These are phyloP conservation scores for Monosporozyma yasuniensis DNA, from an alignment of 805 yeast species.

Conservation along the genomic window DNA sequence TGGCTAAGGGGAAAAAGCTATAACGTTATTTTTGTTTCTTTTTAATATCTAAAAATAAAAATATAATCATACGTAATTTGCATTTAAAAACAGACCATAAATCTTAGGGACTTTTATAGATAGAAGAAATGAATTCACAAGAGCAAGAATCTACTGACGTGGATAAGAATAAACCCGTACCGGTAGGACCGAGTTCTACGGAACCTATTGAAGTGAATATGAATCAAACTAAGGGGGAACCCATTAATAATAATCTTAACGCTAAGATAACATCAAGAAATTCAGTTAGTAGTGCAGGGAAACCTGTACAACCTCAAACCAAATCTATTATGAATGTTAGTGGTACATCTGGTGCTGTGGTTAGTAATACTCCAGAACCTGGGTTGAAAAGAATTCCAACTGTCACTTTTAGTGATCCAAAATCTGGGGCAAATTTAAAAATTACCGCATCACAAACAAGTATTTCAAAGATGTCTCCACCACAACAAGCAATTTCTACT, in stretches of 20 bases:
- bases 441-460: constrained; percentile 6
- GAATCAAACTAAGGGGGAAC: not conserved
- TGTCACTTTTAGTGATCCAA: constrained; percentile 26
- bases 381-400: constrained; percentile 26
- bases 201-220: not conserved
- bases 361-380: constrained; percentile 23
- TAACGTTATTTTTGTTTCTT: no score
- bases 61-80: no score
- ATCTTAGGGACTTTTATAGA: no score
- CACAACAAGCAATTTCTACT: not conserved
- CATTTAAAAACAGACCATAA: no score
- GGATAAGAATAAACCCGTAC: not conserved
- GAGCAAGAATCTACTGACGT: not conserved
- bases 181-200: not conserved
- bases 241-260: not conserved
- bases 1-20: no score
- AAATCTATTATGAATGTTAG: constrained; percentile 25
- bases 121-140: not conserved
- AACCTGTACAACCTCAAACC: constrained; percentile 13
- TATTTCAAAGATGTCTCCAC: not conserved
- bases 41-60: no score
- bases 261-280: not conserved
- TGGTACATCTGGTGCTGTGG: constrained; percentile 27
- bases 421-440: constrained; percentile 7
- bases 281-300: constrained; percentile 3